phyloP scores from a whole-genome alignment of 2,329 filamentous ascomycete genomes.

The Hypoxylon sp. region DNA sequence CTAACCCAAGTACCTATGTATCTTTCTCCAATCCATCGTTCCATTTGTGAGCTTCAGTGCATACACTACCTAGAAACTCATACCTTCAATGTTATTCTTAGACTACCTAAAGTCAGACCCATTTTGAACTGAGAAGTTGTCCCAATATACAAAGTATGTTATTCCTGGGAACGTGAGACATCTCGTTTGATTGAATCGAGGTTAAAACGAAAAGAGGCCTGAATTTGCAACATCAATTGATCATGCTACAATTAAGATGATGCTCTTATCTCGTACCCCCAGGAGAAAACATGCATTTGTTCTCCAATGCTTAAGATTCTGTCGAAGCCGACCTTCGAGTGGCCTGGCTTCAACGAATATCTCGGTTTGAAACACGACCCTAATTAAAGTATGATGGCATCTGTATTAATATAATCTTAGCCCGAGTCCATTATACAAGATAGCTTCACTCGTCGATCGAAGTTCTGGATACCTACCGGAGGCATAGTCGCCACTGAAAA shows the following conservation, averaged over 20 bases:
- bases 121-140: neutral
- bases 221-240: neutral
- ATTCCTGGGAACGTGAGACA: neutral
- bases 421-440: conserved; percentile 25
- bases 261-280: conserved; percentile 38
- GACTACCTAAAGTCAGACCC: too few relatives aligned
- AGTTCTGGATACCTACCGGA: conserved; percentile 84
- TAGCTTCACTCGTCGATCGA: conserved; percentile 69
- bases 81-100: neutral
- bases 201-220: neutral
- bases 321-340: conserved; percentile 27
- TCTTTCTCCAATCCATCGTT: conserved; percentile 1
- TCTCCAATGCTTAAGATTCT: conserved; percentile 27
- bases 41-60: neutral
- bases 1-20: conserved; percentile 27
- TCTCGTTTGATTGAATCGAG: neutral
- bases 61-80: conserved; percentile 2
- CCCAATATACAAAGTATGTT: neutral
- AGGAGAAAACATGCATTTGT: conserved; percentile 31
- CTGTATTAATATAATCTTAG: conserved; percentile 33
- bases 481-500: conserved; percentile 72
- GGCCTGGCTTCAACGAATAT: conserved; percentile 10
- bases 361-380: conserved; percentile 33
- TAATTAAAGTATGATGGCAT: neutral
- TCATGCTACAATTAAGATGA: conserved; percentile 43